phyloP scores from a whole-genome alignment of 805 yeast species.

The Yarrowia yakushimensis region DNA sequence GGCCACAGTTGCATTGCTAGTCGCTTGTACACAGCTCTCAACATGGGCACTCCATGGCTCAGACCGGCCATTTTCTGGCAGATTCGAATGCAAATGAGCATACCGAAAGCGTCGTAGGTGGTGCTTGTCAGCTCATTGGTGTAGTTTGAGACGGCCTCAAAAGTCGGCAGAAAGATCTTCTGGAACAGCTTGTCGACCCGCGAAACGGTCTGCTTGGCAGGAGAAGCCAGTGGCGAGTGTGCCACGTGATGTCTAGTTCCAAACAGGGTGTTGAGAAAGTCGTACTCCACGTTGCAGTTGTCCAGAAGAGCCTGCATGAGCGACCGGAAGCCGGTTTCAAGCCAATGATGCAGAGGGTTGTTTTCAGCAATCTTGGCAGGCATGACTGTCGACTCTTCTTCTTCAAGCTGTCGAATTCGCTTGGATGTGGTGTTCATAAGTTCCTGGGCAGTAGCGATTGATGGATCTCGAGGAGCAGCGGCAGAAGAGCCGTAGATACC shows the following conservation, averaged over 20 bases:
- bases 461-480: conserved; percentile 45
- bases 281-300: conserved; percentile 72
- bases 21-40: conserved; percentile 65
- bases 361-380: conserved; percentile 83
- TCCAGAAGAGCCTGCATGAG: conserved; percentile 71
- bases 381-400: conserved; percentile 59
- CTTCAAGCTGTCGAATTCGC: conserved; percentile 16
- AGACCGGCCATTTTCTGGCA: conserved; percentile 62
- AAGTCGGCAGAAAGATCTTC: conserved; percentile 52
- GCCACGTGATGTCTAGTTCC: conserved; percentile 43
- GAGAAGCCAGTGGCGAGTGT: conserved; percentile 19
- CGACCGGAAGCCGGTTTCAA: conserved; percentile 70
- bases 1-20: conserved; percentile 81
- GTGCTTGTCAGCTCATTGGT: conserved; percentile 42
- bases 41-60: conserved; percentile 65
- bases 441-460: conserved; percentile 43
- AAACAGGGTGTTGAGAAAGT: conserved; percentile 71
- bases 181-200: conserved; percentile 40
- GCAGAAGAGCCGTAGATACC: conserved; percentile 23
- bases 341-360: conserved; percentile 59
- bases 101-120: conserved; percentile 69
- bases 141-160: conserved; percentile 48
- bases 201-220: conserved; percentile 16
- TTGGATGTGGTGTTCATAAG: conserved; percentile 17
- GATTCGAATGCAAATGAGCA: conserved; percentile 69